Evolutionary conservation across 441 rosid genomes (phyloP), one percentile per base, ranked within the genome.

Genomic region (Omphalea diandra): DNA sequence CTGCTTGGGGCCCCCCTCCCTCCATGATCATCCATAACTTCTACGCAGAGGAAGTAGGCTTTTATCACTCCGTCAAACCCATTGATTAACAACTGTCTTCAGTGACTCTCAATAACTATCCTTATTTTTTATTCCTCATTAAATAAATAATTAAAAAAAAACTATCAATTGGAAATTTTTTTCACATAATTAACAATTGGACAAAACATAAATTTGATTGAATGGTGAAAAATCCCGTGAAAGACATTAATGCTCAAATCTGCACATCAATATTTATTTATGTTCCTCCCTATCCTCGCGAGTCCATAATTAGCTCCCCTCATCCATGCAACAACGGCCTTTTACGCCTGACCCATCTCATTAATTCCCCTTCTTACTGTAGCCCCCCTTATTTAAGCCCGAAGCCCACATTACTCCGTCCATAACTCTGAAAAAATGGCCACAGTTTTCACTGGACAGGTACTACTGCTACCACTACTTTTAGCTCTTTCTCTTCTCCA

Each of bases 251-350:
- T 82, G 84, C 82, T 18, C 15, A 35, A 56, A 57, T 33, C 24
- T 36, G 29, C 52, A 5, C 36, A 1, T 31, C 11, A 52, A 75
- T n/a, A n/a, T 83, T 83, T 18, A 87, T 75, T 71, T 68, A 81
- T 12, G 1, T 32, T 68, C 86, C 75, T 47, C 38, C 57, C 69
- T 7, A 54, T 75, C 77, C 91, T 67, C 91, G 89, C 83, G 91
- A 87, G 29, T 47, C 75, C 84, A 77, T 85, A 74, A 83, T 62
- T 75, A 36, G 50, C 44, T 67, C n/a, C 26, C 22, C 77, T 66
- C 53, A 50, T 71, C 57, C n/a, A 64, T 22, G 11, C 73, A 65
- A 63, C 81, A 49, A 73, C 70, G 5, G 31, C 3, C 36, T 14
- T 43, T 53, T 38, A 2, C n/a, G 31, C 11, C 71, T 59, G 58